Conservation (phyloP, 768 basidiomycete species). For the Lentinus tigrinus region DNA sequence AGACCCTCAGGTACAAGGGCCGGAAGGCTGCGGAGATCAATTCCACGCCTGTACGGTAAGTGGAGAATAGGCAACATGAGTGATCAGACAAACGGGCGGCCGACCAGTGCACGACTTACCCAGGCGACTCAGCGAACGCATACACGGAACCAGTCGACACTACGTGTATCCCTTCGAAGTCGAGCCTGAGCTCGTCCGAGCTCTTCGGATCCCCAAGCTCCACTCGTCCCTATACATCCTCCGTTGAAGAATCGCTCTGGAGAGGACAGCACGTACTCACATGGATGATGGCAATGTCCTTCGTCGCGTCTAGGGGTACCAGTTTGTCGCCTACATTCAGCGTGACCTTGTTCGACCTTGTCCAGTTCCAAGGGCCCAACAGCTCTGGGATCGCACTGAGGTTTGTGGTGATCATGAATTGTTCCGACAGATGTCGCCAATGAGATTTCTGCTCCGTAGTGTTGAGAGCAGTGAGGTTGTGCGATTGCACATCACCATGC, state of each 20-base stretch:
- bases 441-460: conserved; percentile 33
- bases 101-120: conserved; percentile 40
- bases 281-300: conserved; percentile 59
- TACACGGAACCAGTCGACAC: conserved; percentile 73
- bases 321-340: conserved; percentile 68
- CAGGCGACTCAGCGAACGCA: conserved; percentile 63
- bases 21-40: conserved; percentile 68
- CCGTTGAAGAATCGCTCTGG: not conserved
- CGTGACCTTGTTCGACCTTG: conserved; percentile 55
- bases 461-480: conserved; percentile 60
- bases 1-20: conserved; percentile 56
- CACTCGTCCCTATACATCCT: conserved; percentile 56
- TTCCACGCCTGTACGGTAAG: conserved; percentile 39
- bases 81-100: no score
- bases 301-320: conserved; percentile 30
- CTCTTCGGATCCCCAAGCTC: conserved; percentile 58
- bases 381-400: conserved; percentile 47
- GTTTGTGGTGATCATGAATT: conserved; percentile 54
- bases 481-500: conserved; percentile 56
- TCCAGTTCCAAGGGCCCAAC: conserved; percentile 71
- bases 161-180: conserved; percentile 80
- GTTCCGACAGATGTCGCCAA: conserved; percentile 53
- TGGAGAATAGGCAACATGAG: not conserved
- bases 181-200: conserved; percentile 59
- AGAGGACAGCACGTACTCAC: conserved; percentile 38